phyloP scores from a whole-genome alignment of 2,329 filamentous ascomycete species.

The Myriosclerotinia scirpicola region DNA sequence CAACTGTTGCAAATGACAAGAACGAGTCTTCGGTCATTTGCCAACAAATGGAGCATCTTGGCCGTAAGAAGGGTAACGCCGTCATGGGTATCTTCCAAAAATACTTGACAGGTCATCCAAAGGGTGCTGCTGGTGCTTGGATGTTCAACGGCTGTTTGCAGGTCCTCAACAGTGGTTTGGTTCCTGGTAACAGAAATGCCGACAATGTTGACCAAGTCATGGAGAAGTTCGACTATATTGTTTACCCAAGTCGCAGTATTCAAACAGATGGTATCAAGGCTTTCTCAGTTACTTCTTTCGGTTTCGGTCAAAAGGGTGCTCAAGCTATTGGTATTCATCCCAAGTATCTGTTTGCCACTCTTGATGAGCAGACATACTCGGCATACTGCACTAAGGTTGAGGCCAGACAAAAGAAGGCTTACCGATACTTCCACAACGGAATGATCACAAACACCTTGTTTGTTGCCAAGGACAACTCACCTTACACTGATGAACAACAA shows the following conservation, averaged over 20 bases:
- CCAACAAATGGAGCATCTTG: slow-evolving; percentile 92
- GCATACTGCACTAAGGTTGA: slow-evolving; percentile 86
- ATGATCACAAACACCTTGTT: slow-evolving; percentile 98
- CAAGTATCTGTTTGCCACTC: slow-evolving; percentile 91
- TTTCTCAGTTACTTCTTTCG: slow-evolving; percentile 98
- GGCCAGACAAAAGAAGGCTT: slow-evolving; percentile 95
- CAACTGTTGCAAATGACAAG: slow-evolving; percentile 98
- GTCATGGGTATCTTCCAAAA: slow-evolving; percentile 98
- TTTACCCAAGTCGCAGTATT: slow-evolving; percentile 91
- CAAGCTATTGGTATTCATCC: slow-evolving; percentile 97
- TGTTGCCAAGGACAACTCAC: slow-evolving; percentile 88
- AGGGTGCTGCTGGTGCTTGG: slow-evolving; percentile 98
- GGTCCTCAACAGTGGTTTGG: slow-evolving; percentile 88
- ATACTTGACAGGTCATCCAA: slow-evolving; percentile 96
- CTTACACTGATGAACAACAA: slow-evolving; percentile 87
- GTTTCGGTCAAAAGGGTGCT: slow-evolving; percentile 98
- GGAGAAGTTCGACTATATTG: slow-evolving; percentile 97
- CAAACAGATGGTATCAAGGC: slow-evolving; percentile 98
- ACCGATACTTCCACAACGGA: slow-evolving; percentile 97
- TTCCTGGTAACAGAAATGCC: slow-evolving; percentile 95
- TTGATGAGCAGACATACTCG: slow-evolving; percentile 80
- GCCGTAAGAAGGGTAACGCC: slow-evolving; percentile 94
- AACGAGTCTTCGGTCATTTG: slow-evolving; percentile 98
- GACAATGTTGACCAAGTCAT: slow-evolving; percentile 96
- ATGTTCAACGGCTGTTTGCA: slow-evolving; percentile 99